Percentiles rank a stretch among this genome's conserved stretches.
Evolutionary conservation across 495 filamentous ascomycete genomes (phyloP).

Genomic region (Neurospora terricola): DNA sequence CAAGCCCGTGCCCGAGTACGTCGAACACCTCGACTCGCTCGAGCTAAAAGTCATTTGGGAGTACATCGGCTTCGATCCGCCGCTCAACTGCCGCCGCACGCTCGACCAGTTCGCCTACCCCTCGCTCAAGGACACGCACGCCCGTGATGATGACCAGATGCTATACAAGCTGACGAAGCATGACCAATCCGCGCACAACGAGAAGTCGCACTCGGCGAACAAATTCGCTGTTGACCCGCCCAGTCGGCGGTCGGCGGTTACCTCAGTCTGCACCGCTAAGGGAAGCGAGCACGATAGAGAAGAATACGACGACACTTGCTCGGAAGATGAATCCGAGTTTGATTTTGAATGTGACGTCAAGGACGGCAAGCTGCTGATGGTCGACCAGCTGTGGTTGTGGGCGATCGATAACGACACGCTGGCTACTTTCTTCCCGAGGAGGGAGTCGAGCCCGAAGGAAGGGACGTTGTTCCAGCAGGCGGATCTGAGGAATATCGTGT

Average conservation of each 20-base stretch:
- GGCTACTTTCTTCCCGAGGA: conserved; percentile 49
- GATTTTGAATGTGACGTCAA: conserved; percentile 31
- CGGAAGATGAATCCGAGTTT: conserved; percentile 13
- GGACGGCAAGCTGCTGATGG: conserved; percentile 56
- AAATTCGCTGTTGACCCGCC: neutral
- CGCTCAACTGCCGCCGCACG: conserved; percentile 53
- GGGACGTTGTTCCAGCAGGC: conserved; percentile 51
- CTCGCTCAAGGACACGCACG: conserved; percentile 48
- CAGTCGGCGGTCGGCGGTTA: neutral
- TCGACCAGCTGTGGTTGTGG: conserved; percentile 63
- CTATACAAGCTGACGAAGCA: conserved; percentile 56
- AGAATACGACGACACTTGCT: conserved; percentile 1
- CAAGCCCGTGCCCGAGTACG: conserved; percentile 43
- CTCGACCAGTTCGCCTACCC: conserved; percentile 61
- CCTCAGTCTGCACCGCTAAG: neutral
- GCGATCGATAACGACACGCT: conserved; percentile 48
- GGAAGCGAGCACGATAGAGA: neutral
- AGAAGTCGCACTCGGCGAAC: neutral
- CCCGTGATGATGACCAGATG: conserved; percentile 61
- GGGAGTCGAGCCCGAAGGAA: conserved; percentile 37
- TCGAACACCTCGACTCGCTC: conserved; percentile 42
- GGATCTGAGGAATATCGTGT: conserved; percentile 54
- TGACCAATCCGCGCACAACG: conserved; percentile 1
- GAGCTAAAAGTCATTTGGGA: conserved; percentile 56
- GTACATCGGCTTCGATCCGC: conserved; percentile 53